Evolutionary conservation across 805 yeast genomes (phyloP), one percentile per base, ranked within the genome.

Genomic region (Lachancea quebecensis): DNA sequence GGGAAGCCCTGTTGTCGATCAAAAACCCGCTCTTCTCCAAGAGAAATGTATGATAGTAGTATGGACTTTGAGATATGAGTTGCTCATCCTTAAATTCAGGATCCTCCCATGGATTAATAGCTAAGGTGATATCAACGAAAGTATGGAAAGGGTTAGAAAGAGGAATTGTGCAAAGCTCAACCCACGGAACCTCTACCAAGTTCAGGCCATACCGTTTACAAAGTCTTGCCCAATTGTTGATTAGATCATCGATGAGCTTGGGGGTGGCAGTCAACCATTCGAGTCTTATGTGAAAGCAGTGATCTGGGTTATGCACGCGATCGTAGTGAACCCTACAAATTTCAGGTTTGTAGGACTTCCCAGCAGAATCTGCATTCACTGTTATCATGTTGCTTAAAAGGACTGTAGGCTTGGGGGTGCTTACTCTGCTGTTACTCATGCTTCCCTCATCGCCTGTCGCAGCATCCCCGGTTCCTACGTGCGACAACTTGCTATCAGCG

Each of bases 241-340:
- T 72, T 10, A 85, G 70, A 52, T 89, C 95, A 47, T 89, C 96
- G 41, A 87, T 79, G 29, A 86, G 68, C 58, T 85, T 85, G 2
- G 95, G 84, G 0, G 98, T 88, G 0, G 95, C 81, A 49, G 85
- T 87, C 29, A 91, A 67, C 99, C 99, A 93, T 60, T 93, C 97
- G 11, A 91, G 63, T 39, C 96, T 71, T 29, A 93, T 75, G 58
- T 91, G 98, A 68, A 82, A 93, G 59, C 97, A 90, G 56, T 90
- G 95, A 53, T 85, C 91, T 0, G 97, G 96, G 58, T 90, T 91
- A 61, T 89, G 96, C 2, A 90, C 90, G 37, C 82, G 74, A 60
- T 93, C 99, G 57, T 87, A 86, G 64, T 91, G 97, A 1, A 93
- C 88, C 5, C 80, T 79, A 38, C 89, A 71, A 2, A 81, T 64